Evolutionary conservation across 164 flowering plant genomes (phyloP), one percentile per base, ranked within the genome.

Genomic region (Berberis thunbergii): DNA sequence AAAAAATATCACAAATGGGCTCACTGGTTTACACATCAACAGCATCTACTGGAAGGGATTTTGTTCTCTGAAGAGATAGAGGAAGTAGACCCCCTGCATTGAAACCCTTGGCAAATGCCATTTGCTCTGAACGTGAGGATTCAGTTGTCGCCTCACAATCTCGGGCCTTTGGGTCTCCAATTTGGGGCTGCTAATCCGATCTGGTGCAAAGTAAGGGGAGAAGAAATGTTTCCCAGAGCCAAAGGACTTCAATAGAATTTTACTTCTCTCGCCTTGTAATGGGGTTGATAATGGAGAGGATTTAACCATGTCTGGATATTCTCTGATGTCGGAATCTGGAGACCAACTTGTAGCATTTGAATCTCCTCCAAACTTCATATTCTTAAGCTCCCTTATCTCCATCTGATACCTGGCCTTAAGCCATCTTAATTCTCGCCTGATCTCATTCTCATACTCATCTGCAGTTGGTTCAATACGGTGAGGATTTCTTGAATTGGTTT

Each of bases 341-440:
- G 63, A 46, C 10, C 48, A 12, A 57, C 57, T 59, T 3, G 70
- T 61, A 49, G 71, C 40, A 61, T 66, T 78, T 40, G 74, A 63
- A 43, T 57, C 48, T 49, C 61, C 66, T 54, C 77, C 72, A 4
- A 80, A 61, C 54, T 80, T 80, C 66, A 76, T 79, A 67, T 79
- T 79, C 54, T 70, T 76, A 11, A 84, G 72, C 66, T 82, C 85
- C 63, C 85, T 76, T 56, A 80, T 3, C 70, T 91, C 86, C 73
- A 84, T 69, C 74, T 84, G 86, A 60, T 86, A 82, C 84, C 80
- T 84, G 3, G 96, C 88, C 74, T 84, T 84, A 7, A 87, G 84
- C 94, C 92, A 84, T 71, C 92, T 84, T 70, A 87, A 56, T 65
- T 88, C 93, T 63, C 76, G 85, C 75, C 84, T 77, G 0, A 79